Evolutionary conservation across 768 basidiomycete species (phyloP).

Genomic region (Kwoniella mangroviensis): DNA sequence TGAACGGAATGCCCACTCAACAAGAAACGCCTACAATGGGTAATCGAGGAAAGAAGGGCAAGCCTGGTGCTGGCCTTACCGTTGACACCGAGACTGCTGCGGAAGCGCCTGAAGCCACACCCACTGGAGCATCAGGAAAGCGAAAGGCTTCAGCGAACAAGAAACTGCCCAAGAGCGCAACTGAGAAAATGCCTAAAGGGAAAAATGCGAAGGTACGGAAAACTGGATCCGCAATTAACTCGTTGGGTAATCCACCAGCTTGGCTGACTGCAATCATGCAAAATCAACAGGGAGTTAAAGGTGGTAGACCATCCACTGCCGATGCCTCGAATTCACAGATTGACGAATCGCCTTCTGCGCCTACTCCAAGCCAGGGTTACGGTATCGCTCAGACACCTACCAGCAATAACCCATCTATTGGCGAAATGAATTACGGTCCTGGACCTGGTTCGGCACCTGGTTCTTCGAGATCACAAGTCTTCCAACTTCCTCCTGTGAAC

Average conservation of each 20-base stretch:
- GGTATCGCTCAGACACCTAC: constrained; percentile 11
- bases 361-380: background rate
- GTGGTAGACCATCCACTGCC: constrained; percentile 20
- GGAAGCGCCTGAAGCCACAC: constrained; percentile 19
- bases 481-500: constrained; percentile 9
- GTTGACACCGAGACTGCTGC: constrained; percentile 23
- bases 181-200: constrained; percentile 21
- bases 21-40: constrained; percentile 18
- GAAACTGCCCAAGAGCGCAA: constrained; percentile 17
- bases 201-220: constrained; percentile 28
- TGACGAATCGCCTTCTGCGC: constrained; percentile 13
- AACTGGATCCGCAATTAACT: background rate
- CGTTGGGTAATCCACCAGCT: background rate
- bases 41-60: constrained; percentile 16
- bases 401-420: background rate
- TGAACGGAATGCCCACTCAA: constrained; percentile 15
- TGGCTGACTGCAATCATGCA: constrained; percentile 21
- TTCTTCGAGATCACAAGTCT: constrained; percentile 21
- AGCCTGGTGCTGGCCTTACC: constrained; percentile 10
- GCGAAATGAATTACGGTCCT: constrained; percentile 13
- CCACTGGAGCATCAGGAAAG: constrained; percentile 24
- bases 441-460: constrained; percentile 19
- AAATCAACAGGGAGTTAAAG: constrained; percentile 18
- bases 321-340: constrained; percentile 7
- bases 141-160: constrained; percentile 25